Percentiles rank a stretch among this genome's conserved stretches.
Conservation (phyloP, 2,329 filamentous ascomycete genomes). For the Fusarium musae region DNA sequence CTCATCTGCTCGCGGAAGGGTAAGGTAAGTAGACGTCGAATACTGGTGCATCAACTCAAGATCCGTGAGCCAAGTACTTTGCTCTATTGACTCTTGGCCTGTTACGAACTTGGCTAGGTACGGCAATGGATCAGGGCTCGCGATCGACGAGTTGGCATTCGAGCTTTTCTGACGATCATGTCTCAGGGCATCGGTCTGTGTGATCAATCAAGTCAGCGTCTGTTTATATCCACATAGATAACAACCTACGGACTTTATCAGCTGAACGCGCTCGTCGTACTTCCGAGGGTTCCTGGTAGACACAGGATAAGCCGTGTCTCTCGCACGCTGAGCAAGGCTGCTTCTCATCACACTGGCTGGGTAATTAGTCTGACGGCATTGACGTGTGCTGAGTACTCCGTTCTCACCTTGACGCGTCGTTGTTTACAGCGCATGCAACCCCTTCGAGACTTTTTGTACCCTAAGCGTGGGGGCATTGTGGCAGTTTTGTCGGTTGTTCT, state of each 20-base stretch:
- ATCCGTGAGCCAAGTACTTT: slow-evolving; percentile 48
- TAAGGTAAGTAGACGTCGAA: slow-evolving; percentile 45
- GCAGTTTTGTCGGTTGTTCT: fast-evolving
- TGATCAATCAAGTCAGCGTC: not conserved
- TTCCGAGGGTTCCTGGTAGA: slow-evolving; percentile 35
- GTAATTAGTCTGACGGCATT: not conserved
- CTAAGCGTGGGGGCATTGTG: slow-evolving; percentile 41
- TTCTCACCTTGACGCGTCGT: slow-evolving; percentile 50
- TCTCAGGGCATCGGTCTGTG: not conserved
- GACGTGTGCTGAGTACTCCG: not conserved
- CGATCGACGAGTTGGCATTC: not conserved
- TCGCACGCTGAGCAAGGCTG: slow-evolving; percentile 52
- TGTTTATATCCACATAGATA: not conserved
- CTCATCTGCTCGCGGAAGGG: slow-evolving; percentile 46
- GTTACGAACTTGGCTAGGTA: slow-evolving; percentile 42
- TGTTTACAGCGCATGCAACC: slow-evolving; percentile 52
- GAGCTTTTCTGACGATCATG: not conserved
- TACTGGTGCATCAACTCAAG: slow-evolving; percentile 53
- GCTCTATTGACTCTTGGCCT: slow-evolving; percentile 19
- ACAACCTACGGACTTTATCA: not conserved
- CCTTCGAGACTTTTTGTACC: slow-evolving; percentile 51
- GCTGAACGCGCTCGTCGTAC: slow-evolving; percentile 1
- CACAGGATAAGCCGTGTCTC: slow-evolving; percentile 50
- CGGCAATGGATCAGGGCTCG: slow-evolving; percentile 28
- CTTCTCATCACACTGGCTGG: slow-evolving; percentile 53